A percentile compares a stretch with the other conserved stretches of the same genome.
Conservation (phyloP, 164 flowering plant species). For the Macadamia tetraphylla region DNA sequence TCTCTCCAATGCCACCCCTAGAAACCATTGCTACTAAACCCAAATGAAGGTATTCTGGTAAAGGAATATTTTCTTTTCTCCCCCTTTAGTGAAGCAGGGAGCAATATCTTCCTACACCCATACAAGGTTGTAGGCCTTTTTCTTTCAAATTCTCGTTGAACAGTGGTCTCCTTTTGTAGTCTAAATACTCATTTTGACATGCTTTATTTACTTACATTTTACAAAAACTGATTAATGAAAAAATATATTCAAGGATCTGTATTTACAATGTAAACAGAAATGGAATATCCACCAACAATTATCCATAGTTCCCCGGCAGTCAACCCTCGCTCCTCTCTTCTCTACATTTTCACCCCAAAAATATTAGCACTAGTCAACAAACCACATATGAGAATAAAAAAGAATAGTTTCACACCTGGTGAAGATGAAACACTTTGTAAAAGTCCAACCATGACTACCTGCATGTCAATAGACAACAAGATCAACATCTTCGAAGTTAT, state of each 20-base stretch:
- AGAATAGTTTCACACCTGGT: slow-evolving; percentile 44
- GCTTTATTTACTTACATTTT: slow-evolving; percentile 14
- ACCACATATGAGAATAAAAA: slow-evolving; percentile 35
- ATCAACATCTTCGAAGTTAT: neutral
- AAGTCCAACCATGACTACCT: slow-evolving; percentile 7
- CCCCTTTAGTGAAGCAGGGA: no score
- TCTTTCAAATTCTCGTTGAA: no score
- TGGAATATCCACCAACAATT: slow-evolving; percentile 9
- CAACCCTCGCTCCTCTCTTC: slow-evolving; percentile 8
- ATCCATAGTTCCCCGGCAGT: slow-evolving; percentile 14
- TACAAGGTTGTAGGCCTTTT: no score
- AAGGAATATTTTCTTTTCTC: no score
- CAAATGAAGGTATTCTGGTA: no score
- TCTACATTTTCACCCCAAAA: slow-evolving; percentile 16
- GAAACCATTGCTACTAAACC: no score
- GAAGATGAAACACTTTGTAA: slow-evolving; percentile 6
- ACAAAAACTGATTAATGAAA: slow-evolving; percentile 10
- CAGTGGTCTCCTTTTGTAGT: no score
- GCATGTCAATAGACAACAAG: neutral
- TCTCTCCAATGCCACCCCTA: no score
- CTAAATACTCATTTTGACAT: no score
- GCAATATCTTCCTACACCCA: no score
- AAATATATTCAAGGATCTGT: slow-evolving; percentile 16
- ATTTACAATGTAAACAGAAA: slow-evolving; percentile 19
- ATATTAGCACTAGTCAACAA: slow-evolving; percentile 32